Base-by-base conservation (phyloP, 1,284 basidiomycete genomes). In the Trametes hirsuta region DNA sequence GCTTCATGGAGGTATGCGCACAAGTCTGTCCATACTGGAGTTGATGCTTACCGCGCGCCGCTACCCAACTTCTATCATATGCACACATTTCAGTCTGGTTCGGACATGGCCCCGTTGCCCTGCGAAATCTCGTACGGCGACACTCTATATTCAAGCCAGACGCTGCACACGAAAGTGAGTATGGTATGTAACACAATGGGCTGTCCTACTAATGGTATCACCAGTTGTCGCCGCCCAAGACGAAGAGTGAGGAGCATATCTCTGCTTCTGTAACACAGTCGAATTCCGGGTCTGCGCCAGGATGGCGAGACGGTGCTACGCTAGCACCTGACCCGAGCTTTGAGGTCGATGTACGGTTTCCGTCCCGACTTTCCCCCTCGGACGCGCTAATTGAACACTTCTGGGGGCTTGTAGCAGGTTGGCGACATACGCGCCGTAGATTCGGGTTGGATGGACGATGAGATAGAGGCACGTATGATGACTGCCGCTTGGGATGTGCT, bases 401-500 rank as follows among this genome's bases (percentile, higher is more conserved):
- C 18, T 30, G 4, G 12, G 10, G 12, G 34, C n/a, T 39, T 51
- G 4, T 22, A 68, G 68, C 55, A 66, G 11, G 41, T 66, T 1
- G 59, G 60, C 4, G 49, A 63, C 36, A 57, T 66, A 45, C 57
- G 68, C 49, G 64, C 66, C 5, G 52, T 69, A 6, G 65, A 70
- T 46, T 70, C 72, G 4, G 67, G 69, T 11, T 74, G 72, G 72
- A 50, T 70, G 24, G 69, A 72, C 47, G 69, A 73, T 44, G 72
- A 72, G 18, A 66, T 74, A 12, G 73, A 74, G 56, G 72, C 71
- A 55, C 18, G 66, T 22, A 41, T 30, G 18, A 30, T 30, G 30
- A 30, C 30, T 8, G 15, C 3, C 4, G 6, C 3, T 14, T 37
- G n/a, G 10, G 11, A 11, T 6, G 10, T 9, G n/a, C 21, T 8